Base-by-base conservation (phyloP, 2,329 filamentous ascomycete genomes). In the Davidsoniella virescens region DNA sequence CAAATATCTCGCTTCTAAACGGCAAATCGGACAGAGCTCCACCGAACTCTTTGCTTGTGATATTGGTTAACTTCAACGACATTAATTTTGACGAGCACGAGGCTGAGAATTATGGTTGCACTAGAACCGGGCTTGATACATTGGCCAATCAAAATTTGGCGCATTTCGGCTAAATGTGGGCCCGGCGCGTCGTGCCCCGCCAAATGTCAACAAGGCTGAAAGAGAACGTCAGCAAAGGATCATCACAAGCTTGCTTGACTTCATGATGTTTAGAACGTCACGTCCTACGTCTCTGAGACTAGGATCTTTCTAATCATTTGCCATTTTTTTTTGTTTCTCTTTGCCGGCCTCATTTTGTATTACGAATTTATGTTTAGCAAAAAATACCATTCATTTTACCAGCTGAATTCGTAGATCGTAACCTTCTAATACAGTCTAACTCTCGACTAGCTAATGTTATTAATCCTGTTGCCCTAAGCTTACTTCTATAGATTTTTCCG, bases 181-280 rank as follows among this genome's bases (percentile, higher is more conserved):
- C 2, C 20, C 7, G 8, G 14, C 23, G 45, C 14, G 17, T 37
- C 8, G 10, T 53, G 51, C 44, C 51, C 47, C 43, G 18, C 44
- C 42, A 46, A 50, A 45, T 16, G 18, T 43, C 18, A 17, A 36
- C 51, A 39, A 53, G 51, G 51, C 51, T 53, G 47, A 47, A 45
- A n/a, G 14, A 25, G 33, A 36, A 48, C 12, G 14, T 39, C 39
- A 48, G 39, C 40, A 53, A 17, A 44, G 20, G 10, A 40, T 10
- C 14, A 50, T 50, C 43, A 46, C 38, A 33, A 33, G 29, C 6
- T 33, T 33, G 8, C 29, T 12, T 12, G 12, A 33, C 2, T 12
- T 33, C 4, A 33, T 9, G 9, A 33, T 9, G 9, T 23, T 2
- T 5, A 33, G 8, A 33, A 12, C 29, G 2, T 33, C 29, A 33